Conservation (phyloP, 2,329 filamentous ascomycete species). For the Sclerotinia subarctica region DNA sequence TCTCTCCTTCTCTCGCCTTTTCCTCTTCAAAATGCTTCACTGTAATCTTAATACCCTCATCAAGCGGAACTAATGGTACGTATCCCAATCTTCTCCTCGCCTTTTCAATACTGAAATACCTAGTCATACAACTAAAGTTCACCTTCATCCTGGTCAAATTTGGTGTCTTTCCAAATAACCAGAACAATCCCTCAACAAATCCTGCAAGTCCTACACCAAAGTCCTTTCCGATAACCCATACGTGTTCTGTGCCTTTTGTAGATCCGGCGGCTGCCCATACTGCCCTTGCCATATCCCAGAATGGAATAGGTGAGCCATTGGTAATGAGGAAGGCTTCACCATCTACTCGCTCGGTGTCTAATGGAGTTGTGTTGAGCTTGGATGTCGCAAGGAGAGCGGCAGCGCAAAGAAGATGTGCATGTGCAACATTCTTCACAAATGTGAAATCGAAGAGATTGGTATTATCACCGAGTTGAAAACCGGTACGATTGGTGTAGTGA, state of each 20-base stretch:
- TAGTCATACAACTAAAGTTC: slow-evolving; percentile 68
- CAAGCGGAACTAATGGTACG: slow-evolving; percentile 60
- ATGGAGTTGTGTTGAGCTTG: slow-evolving; percentile 49
- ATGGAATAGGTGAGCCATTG: slow-evolving; percentile 80
- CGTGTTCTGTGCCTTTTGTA: slow-evolving; percentile 50
- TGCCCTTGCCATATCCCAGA: slow-evolving; percentile 82
- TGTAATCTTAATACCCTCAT: slow-evolving; percentile 53
- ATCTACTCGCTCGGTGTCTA: slow-evolving; percentile 71
- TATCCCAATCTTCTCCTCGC: slow-evolving; percentile 69
- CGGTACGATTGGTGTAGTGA: slow-evolving; percentile 64
- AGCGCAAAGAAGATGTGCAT: slow-evolving; percentile 76
- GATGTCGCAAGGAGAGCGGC: slow-evolving; percentile 49
- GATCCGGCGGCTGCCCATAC: slow-evolving; percentile 62
- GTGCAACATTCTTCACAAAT: slow-evolving; percentile 65
- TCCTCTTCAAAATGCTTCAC: slow-evolving; percentile 34
- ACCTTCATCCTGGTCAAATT: slow-evolving; percentile 49
- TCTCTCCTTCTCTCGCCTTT: slow-evolving; percentile 30
- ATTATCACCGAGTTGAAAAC: slow-evolving; percentile 76
- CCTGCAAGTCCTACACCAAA: slow-evolving; percentile 45
- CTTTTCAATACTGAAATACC: slow-evolving; percentile 76
- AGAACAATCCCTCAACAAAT: slow-evolving; percentile 51
- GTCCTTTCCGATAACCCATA: slow-evolving; percentile 53
- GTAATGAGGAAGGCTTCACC: slow-evolving; percentile 89
- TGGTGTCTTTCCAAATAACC: slow-evolving; percentile 50
- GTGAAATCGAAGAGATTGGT: slow-evolving; percentile 69